Evolutionary conservation across 306 rosid species (phyloP).

Genomic region (Malus orientalis): DNA sequence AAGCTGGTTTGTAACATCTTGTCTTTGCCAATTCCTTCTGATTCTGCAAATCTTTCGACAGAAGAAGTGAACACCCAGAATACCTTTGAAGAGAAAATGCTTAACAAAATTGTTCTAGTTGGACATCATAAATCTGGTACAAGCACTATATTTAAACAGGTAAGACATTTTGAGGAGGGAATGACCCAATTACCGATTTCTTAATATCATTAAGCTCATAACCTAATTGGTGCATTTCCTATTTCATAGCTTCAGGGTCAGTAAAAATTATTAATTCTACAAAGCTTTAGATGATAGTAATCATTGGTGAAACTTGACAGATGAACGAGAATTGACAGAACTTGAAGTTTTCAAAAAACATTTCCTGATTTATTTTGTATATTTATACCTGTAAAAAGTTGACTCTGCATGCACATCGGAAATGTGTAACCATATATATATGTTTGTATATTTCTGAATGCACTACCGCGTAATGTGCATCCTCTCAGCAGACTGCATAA

Average conservation of each 20-base stretch:
- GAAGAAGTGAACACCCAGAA: conserved; percentile 4
- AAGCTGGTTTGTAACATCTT: conserved; percentile 42
- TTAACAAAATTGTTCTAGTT: conserved; percentile 48
- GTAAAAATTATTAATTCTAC: neutral
- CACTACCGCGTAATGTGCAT: neutral
- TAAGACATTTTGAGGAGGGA: conserved; percentile 11
- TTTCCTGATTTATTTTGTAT: neutral
- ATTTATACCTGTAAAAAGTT: neutral
- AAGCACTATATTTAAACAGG: conserved; percentile 80
- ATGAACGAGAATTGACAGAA: neutral
- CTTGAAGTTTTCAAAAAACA: neutral
- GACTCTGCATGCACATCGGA: neutral
- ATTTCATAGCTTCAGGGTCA: neutral
- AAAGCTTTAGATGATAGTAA: neutral
- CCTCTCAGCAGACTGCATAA: neutral
- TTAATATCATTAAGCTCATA: neutral
- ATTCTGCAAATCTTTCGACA: neutral
- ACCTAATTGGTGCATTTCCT: neutral
- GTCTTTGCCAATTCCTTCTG: conserved; percentile 55
- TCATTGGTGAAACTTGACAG: neutral
- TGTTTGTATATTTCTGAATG: neutral
- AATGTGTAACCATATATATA: neutral
- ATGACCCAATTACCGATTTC: neutral
- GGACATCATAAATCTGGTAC: conserved; percentile 69
- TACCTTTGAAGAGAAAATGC: conserved; percentile 15